Conservation (phyloP, 257 asterid species). For the Oldenlandia corymbosa region DNA sequence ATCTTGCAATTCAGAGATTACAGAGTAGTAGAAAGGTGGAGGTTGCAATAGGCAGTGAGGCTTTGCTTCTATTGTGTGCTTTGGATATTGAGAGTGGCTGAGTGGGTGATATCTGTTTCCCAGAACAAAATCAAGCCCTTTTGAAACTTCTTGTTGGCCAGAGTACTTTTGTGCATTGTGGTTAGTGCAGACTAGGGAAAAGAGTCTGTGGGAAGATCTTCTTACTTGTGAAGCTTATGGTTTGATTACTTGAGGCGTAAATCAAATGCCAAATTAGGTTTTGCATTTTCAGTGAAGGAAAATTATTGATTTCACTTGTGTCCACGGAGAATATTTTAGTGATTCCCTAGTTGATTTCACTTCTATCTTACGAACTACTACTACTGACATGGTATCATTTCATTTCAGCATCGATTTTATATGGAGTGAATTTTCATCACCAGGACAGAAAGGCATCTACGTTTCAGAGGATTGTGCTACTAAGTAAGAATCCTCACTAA, state of each 20-base stretch:
- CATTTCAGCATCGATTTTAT: constrained; percentile 20
- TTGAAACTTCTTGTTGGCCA: too few relatives aligned
- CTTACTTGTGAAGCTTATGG: not conserved
- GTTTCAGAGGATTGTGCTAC: constrained; percentile 14
- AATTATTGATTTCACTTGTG: not conserved
- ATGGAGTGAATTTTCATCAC: constrained; percentile 12
- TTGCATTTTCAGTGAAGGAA: not conserved
- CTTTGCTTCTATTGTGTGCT: not conserved
- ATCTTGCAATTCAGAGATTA: not conserved
- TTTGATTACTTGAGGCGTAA: not conserved
- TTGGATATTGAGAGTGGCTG: not conserved
- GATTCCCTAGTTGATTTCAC: not conserved
- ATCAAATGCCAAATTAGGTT: not conserved
- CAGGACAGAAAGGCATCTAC: constrained; percentile 12
- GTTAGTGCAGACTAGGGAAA: not conserved
- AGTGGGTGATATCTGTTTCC: not conserved
- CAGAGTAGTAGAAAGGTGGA: not conserved
- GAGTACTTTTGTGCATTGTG: too few relatives aligned
- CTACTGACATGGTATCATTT: constrained; percentile 3
- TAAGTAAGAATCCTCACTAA: constrained; percentile 15
- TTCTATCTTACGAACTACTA: not conserved
- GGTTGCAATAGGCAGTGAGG: not conserved
- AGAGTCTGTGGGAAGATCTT: not conserved
- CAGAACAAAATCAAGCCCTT: too few relatives aligned
- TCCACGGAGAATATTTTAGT: not conserved